Evolutionary conservation across 257 asterid species (phyloP), one percentile per base, ranked within the genome.

Genomic region (Solanum peruvianum): DNA sequence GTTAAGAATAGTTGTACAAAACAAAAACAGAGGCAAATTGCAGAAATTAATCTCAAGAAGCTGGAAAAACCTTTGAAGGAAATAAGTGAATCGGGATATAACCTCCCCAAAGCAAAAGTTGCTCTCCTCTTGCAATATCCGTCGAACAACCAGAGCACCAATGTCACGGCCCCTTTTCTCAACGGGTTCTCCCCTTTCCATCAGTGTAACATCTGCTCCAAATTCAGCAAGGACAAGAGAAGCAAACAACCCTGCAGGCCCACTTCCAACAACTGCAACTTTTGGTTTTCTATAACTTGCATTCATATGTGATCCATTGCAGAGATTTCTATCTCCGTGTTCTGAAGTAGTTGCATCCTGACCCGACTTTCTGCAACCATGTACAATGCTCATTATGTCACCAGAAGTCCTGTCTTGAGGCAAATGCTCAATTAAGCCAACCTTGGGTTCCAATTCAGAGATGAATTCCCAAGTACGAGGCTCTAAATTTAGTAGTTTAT

Each of bases 61-160:
- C 86, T 69, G 85, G 83, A 88, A 90, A 89, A 91, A 87, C 84
- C 87, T 89, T 72, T 81, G 67, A 87, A 86, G 58, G 41, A 78
- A 92, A 76, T 76, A 88, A 84, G 78, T 87, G 91, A 89, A 91
- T 89, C 76, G 84, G 90, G 91, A 90, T 89, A 89, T 93, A 90
- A 97, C 99, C 99, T 97, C 99, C 89, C 99, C 99, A 91, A 97
- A 97, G 92, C 99, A 97, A 92, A 95, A 97, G 90, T 97, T 97
- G 98, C 99, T 97, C 85, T 97, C 99, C 91, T 87, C 86, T 86
- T 95, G 95, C 87, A 97, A 91, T 89, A 92, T 76, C 80, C 93
- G 91, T 56, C 98, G 98, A 89, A 94, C 99, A 86, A 96, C 93
- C 92, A 97, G 88, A 77, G 99, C 99, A 86, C 99, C 99, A 89